These are phyloP conservation scores for Peniophora sp. DNA, from an alignment of 1,284 basidiomycete genomes.

Conservation along the genomic window DNA sequence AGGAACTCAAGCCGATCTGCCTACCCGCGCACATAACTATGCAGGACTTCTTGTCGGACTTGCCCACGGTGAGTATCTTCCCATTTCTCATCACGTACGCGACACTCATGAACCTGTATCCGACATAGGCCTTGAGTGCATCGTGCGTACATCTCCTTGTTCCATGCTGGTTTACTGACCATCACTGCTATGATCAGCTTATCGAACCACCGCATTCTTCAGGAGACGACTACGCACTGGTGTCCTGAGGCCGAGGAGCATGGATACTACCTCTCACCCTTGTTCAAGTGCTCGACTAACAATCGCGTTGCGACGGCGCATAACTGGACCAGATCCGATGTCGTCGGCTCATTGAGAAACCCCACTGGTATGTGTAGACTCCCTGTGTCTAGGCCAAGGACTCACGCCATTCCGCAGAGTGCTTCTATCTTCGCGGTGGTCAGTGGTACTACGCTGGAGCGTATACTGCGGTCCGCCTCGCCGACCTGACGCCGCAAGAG, in stretches of 20 bases:
- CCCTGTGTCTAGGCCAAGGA: background rate
- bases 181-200: slow-evolving; percentile 37
- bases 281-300: slow-evolving; percentile 70
- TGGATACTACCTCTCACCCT: slow-evolving; percentile 62
- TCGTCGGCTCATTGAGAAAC: slow-evolving; percentile 45
- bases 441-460: slow-evolving; percentile 77
- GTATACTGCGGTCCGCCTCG: slow-evolving; percentile 57
- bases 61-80: slow-evolving; percentile 40
- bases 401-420: slow-evolving; percentile 37
- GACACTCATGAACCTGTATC: background rate
- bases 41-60: slow-evolving; percentile 60
- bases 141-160: slow-evolving; percentile 37
- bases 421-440: slow-evolving; percentile 69
- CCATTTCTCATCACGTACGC: background rate
- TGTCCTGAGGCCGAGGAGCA: slow-evolving; percentile 73
- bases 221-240: slow-evolving; percentile 63
- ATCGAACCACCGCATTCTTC: slow-evolving; percentile 54
- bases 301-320: slow-evolving; percentile 66
- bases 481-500: slow-evolving; percentile 55
- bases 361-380: slow-evolving; percentile 44
- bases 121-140: slow-evolving; percentile 36
- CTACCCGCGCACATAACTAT: slow-evolving; percentile 55
- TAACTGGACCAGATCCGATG: slow-evolving; percentile 56
- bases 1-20: slow-evolving; percentile 55
- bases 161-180: too few relatives aligned